Evolutionary conservation across 2,329 filamentous ascomycete genomes (phyloP).

Genomic region (Ambrosiella beaveri): DNA sequence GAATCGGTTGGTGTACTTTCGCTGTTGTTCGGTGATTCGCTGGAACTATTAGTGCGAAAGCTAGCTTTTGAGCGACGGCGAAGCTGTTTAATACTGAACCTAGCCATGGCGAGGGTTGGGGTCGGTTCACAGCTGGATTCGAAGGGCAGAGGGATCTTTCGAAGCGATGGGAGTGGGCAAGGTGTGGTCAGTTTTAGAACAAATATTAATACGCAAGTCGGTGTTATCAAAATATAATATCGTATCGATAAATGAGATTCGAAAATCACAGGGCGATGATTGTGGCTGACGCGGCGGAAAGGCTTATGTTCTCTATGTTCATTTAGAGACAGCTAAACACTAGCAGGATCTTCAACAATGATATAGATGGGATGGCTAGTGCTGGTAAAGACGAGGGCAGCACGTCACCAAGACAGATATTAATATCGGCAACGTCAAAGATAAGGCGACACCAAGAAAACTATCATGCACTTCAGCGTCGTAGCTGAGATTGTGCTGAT

Average conservation of each 20-base stretch:
- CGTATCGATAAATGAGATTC: neutral
- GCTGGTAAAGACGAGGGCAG: neutral
- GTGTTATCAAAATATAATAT: neutral
- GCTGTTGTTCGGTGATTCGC: conserved; percentile 39
- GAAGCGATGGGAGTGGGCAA: neutral
- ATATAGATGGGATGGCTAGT: neutral
- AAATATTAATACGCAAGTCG: neutral
- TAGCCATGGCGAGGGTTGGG: conserved; percentile 2
- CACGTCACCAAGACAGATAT: neutral
- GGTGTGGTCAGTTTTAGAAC: neutral
- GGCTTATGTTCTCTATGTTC: neutral
- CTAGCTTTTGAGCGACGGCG: conserved; percentile 61
- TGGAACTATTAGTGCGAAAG: conserved; percentile 48
- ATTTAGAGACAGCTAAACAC: neutral
- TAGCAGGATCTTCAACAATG: neutral
- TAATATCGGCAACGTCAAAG: neutral
- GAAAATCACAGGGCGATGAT: neutral
- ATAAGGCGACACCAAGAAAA: neutral
- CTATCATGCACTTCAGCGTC: no score
- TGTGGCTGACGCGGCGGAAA: conserved; percentile 3
- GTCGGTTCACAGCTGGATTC: neutral
- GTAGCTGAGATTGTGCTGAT: neutral
- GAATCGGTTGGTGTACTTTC: conserved; percentile 51
- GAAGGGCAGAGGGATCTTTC: neutral
- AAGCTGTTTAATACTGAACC: conserved; percentile 42